These are phyloP conservation scores for Pichia sp. DNA, from an alignment of 1,139 yeast species.

Conservation along the genomic window DNA sequence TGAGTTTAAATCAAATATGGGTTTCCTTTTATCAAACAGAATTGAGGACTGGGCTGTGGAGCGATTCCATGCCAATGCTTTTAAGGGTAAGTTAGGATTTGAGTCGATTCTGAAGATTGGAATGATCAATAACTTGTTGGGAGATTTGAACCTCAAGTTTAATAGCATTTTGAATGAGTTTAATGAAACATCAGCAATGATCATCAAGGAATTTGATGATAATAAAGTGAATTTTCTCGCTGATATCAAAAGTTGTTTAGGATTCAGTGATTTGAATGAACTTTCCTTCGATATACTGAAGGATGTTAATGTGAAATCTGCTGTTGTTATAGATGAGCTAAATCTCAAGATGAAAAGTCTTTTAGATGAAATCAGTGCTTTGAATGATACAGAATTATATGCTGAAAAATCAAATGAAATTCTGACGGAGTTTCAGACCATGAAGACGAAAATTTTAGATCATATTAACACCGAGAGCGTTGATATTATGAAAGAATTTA, in stretches of 20 bases:
- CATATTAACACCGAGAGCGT: conserved; percentile 26
- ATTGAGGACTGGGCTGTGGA: conserved; percentile 90
- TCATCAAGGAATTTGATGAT: conserved; percentile 31
- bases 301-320: not conserved
- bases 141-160: conserved; percentile 14
- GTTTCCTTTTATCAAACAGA: conserved; percentile 68
- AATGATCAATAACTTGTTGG: conserved; percentile 14
- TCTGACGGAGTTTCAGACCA: not conserved
- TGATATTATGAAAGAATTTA: conserved; percentile 32
- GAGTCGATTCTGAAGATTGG: conserved; percentile 54
- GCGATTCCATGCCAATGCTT: conserved; percentile 83
- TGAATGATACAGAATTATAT: conserved; percentile 11
- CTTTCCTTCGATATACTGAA: conserved; percentile 10
- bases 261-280: conserved; percentile 30
- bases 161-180: conserved; percentile 28
- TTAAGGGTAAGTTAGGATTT: conserved; percentile 73
- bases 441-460: conserved; percentile 1
- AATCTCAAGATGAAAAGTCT: conserved; percentile 12
- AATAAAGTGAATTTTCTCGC: conserved; percentile 6
- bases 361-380: conserved; percentile 14
- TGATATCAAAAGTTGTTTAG: conserved; percentile 7
- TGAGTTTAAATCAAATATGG: conserved; percentile 78
- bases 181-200: conserved; percentile 12
- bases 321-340: conserved; percentile 12
- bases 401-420: conserved; percentile 12